Evolutionary conservation across 352 stramenopile genomes (phyloP).

Genomic region (Aphanomyces invadans): DNA sequence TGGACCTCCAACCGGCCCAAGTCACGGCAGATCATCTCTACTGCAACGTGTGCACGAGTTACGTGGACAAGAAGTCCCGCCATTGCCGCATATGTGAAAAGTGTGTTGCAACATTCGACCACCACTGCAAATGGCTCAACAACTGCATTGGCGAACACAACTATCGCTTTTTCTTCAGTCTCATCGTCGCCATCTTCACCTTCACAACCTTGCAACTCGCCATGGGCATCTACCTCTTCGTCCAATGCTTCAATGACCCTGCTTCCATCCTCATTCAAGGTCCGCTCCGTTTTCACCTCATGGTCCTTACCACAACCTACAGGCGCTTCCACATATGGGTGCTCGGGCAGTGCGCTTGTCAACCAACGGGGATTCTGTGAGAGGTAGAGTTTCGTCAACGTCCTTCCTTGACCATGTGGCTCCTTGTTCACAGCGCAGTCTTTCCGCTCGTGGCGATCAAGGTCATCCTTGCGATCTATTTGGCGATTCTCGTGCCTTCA

Average conservation of each 20-base stretch:
- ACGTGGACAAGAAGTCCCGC: slow-evolving; percentile 80
- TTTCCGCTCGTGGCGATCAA: slow-evolving; percentile 35
- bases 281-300: neutral
- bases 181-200: slow-evolving; percentile 52
- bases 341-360: neutral
- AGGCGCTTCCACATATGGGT: slow-evolving; percentile 13
- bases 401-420: neutral
- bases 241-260: slow-evolving; percentile 11
- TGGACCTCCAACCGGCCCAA: slow-evolving; percentile 2
- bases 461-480: slow-evolving; percentile 53
- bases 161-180: slow-evolving; percentile 72
- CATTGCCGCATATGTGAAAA: slow-evolving; percentile 96
- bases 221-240: slow-evolving; percentile 52
- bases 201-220: slow-evolving; percentile 65
- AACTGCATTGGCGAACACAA: slow-evolving; percentile 91
- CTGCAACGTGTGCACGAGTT: slow-evolving; percentile 85
- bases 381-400: neutral
- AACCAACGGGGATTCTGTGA: neutral
- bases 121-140: slow-evolving; percentile 97
- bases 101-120: slow-evolving; percentile 93
- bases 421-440: neutral
- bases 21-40: slow-evolving; percentile 52
- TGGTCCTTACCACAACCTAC: neutral
- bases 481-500: slow-evolving; percentile 61
- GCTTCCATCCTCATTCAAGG: neutral